Evolutionary conservation across 2,329 filamentous ascomycete species (phyloP), one percentile per base, ranked within the genome.

Genomic region (Penicillium sp.): DNA sequence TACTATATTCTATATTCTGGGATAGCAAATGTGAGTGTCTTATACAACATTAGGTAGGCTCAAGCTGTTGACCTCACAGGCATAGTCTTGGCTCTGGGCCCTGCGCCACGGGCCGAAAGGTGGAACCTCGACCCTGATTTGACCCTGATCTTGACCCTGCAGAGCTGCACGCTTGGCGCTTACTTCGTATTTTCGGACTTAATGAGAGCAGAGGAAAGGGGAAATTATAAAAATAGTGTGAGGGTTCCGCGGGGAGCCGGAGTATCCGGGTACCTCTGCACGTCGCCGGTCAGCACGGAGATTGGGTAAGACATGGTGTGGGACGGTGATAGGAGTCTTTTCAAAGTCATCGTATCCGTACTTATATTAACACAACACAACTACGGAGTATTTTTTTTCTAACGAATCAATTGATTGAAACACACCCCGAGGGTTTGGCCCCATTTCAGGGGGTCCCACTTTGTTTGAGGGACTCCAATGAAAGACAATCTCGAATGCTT

Each of bases 391-490:
- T 23, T 40, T n/a, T 19, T 38, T 2, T 25, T 25, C 23, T 4
- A 21, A 21, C 43, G 25, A 47, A 47, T 46, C n/a, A 19, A 6
- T 29, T 12, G 8, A 2, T 10, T 31, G 27, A 47, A 9, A 21
- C 17, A 19, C 17, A 45, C 23, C 27, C 27, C 6, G 4, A 23
- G 19, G 46, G 13, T 25, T 48, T 25, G 19, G 31, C 21, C 50
- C 50, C 40, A 23, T 21, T 25, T 45, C 9, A 31, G 19, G 33
- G 33, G 50, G 50, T 29, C 38, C 23, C 27, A 21, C 38, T 23
- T 23, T 40, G 15, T n/a, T 21, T 15, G 1, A 37, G 5, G 2
- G 23, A 56, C 54, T 56, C 54, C 54, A 56, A 56, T 56, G 23
- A 56, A 17, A 46, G 6, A n/a, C 3, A 40, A 17, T 23, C 19